Conservation (phyloP, 148 eudicot species). For the Rhododendron vialii region DNA sequence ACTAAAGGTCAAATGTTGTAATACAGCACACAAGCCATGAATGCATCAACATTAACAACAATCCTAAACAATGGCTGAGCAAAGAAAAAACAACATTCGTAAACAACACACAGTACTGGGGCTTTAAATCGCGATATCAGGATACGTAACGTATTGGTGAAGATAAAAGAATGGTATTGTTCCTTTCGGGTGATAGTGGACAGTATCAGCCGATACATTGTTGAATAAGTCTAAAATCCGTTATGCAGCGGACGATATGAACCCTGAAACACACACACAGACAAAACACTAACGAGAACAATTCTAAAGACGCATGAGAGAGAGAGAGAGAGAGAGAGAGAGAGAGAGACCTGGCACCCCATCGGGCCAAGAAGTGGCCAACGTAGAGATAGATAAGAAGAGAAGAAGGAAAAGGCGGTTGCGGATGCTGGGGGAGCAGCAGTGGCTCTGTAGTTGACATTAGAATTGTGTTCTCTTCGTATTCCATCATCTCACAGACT, state of each 20-base stretch:
- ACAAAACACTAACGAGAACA: background rate
- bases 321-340: background rate
- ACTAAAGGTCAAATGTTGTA: background rate
- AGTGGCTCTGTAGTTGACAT: conserved; percentile 9
- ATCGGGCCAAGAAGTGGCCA: conserved; percentile 79
- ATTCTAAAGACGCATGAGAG: background rate
- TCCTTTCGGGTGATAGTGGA: too few relatives aligned
- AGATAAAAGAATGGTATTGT: too few relatives aligned
- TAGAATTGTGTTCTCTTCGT: too few relatives aligned
- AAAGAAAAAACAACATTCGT: too few relatives aligned
- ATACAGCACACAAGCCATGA: background rate
- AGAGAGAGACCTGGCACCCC: conserved; percentile 68
- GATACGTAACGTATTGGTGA: too few relatives aligned
- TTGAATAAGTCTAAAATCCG: too few relatives aligned
- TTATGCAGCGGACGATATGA: too few relatives aligned
- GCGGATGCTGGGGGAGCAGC: background rate
- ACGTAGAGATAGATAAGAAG: conserved; percentile 46
- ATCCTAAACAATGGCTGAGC: background rate
- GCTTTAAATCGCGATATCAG: too few relatives aligned
- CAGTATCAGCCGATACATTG: too few relatives aligned
- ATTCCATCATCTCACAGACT: background rate
- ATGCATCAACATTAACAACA: background rate
- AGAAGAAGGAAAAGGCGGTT: conserved; percentile 31
- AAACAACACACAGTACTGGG: too few relatives aligned
- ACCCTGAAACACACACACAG: background rate